Evolutionary conservation across 78 protist genomes (phyloP), one percentile per base, ranked within the genome.

Genomic region (Blattamonas nauphoetae): DNA sequence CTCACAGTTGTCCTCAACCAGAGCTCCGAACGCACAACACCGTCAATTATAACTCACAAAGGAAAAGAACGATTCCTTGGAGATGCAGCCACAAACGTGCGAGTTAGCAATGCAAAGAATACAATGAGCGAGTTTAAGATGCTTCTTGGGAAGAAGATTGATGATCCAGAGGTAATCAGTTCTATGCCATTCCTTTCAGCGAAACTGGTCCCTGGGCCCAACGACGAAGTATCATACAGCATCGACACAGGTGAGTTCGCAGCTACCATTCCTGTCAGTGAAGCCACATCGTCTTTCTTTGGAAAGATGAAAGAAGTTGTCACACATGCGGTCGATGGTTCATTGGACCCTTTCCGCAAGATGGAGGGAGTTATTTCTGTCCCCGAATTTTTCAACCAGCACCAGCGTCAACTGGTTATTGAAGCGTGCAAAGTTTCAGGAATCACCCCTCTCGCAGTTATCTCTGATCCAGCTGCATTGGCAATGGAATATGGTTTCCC

Each of bases 401-500:
- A 55, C 11, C 71, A 55, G 21, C 71, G 71, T 29, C 6, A 29
- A 29, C 41, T 11, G 6, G 21, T 80, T 42, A 80, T 44, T 11
- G 45, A 36, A 44, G 84, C 84, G 11, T 6, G 41, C 6, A 6
- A 11, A 6, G 45, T 80, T 42, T 11, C 84, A 29, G 84, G 84
- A 6, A 32, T 80, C 6, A 36, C 82, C 11, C 82, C 45, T 29
- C 11, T 80, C 21, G 11, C 6, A 6, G 45, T 80, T 36, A 11
- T 80, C 6, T 80, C 84, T 29, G 84, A 80, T 36, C 6, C 11
- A 21, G 45, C 41, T 36, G 84, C 84, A 11, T 21, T 80, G 11
- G 41, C 82, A 36, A 44, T 80, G 84, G 45, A 36, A 29, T 80
- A 42, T 36, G 84, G 84, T 21, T 80, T 80, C 11, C 84, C 84